phyloP scores from a whole-genome alignment of 495 filamentous ascomycete genomes.

The Podospora appendiculata region DNA sequence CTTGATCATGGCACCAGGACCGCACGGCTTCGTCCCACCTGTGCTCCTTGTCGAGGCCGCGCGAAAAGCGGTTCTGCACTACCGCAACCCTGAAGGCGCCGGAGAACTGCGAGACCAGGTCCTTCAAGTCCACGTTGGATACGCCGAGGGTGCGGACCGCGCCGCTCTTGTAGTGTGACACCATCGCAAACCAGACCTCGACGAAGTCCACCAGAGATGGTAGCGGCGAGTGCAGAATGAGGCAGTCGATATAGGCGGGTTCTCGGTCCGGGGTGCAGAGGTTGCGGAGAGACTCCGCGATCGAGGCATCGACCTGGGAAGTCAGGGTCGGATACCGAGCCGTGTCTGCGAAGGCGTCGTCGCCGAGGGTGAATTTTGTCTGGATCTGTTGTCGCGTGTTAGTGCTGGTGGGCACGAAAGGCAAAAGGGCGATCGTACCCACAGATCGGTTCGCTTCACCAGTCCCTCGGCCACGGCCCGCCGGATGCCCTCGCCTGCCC shows the following conservation, averaged over 20 bases:
- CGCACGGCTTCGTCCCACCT: conserved; percentile 55
- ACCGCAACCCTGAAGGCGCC: conserved; percentile 37
- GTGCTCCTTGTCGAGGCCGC: conserved; percentile 46
- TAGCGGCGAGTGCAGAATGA: conserved; percentile 72
- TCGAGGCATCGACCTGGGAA: conserved; percentile 57
- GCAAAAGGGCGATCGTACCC: conserved; percentile 10
- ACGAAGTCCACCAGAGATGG: too few relatives aligned
- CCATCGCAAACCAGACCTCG: conserved; percentile 47
- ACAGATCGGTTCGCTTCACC: conserved; percentile 53
- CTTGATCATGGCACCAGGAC: conserved; percentile 50
- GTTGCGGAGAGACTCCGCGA: conserved; percentile 62
- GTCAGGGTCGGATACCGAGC: conserved; percentile 46
- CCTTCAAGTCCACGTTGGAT: conserved; percentile 57
- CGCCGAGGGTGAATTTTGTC: conserved; percentile 67
- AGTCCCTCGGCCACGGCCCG: conserved; percentile 49
- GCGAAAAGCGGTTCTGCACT: conserved; percentile 71
- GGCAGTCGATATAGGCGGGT: conserved; percentile 55
- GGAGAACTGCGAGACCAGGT: conserved; percentile 25
- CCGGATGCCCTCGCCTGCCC: conserved; percentile 59
- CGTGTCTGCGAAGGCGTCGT: conserved; percentile 49
- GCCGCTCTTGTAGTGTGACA: too few relatives aligned
- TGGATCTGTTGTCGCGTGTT: conserved; percentile 48
- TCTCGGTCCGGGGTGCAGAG: conserved; percentile 35
- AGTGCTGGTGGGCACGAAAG: too few relatives aligned
- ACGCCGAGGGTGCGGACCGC: conserved; percentile 60